phyloP scores from a whole-genome alignment of 1,284 basidiomycete species.

The Cutaneotrichosporon arboriforme region DNA sequence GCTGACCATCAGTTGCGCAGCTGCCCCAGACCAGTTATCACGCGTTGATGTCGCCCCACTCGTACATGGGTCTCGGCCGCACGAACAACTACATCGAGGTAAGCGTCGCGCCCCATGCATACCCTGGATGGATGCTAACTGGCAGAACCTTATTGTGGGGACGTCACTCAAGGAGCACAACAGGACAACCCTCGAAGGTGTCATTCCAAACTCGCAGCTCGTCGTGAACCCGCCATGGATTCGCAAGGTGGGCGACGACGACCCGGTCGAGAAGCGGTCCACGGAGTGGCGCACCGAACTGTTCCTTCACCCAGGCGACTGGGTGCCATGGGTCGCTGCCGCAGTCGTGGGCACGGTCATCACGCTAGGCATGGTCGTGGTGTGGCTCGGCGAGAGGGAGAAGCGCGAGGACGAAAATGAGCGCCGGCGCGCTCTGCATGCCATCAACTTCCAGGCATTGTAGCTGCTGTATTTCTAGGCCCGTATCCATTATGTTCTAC shows the following conservation, averaged over 20 bases:
- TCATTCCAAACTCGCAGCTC: constrained; percentile 95
- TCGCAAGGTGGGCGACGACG: neutral
- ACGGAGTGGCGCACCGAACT: constrained; percentile 78
- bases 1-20: constrained; percentile 64
- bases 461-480: constrained; percentile 38
- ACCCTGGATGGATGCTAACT: neutral
- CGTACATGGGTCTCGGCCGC: constrained; percentile 92
- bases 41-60: constrained; percentile 80
- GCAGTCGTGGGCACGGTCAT: constrained; percentile 71
- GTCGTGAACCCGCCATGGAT: constrained; percentile 75
- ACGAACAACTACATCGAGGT: constrained; percentile 99
- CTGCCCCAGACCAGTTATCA: constrained; percentile 89
- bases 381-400: constrained; percentile 83
- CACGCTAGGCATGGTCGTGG: constrained; percentile 72
- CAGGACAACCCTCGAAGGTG: constrained; percentile 85
- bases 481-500: too few species aligned
- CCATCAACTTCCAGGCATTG: constrained; percentile 94
- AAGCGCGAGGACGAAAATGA: constrained; percentile 94
- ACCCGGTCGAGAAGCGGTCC: constrained; percentile 24
- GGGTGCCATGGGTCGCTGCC: constrained; percentile 94
- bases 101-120: constrained; percentile 16
- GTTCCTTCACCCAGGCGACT: constrained; percentile 88
- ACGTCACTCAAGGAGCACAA: constrained; percentile 69
- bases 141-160: constrained; percentile 76
- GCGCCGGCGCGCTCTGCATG: constrained; percentile 75